Conservation (phyloP, 345 rosid genomes). For the Brassica rapa region DNA sequence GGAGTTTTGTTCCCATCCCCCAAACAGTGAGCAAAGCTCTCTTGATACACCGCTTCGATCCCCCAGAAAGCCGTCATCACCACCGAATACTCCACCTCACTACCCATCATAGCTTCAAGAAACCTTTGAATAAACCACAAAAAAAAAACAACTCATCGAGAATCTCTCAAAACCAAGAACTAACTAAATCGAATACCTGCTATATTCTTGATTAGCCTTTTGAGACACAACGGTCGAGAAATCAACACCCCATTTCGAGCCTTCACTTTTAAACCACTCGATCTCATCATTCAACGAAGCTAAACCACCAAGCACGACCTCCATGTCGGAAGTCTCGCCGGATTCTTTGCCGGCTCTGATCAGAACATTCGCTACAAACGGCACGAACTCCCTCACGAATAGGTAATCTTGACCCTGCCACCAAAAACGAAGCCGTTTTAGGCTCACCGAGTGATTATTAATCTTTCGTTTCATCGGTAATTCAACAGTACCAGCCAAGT, state of each 20-base stretch:
- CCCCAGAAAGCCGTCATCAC: conserved; percentile 75
- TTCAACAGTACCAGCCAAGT: conserved; percentile 74
- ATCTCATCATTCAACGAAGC: conserved; percentile 70
- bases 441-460: neutral
- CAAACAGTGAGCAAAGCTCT: conserved; percentile 76
- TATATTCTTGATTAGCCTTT: conserved; percentile 56
- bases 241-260: conserved; percentile 65
- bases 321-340: conserved; percentile 59
- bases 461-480: neutral
- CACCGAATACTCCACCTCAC: conserved; percentile 55
- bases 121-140: conserved; percentile 46
- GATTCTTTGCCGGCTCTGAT: conserved; percentile 66
- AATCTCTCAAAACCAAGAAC: neutral
- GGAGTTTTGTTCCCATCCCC: conserved; percentile 61
- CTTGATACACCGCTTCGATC: conserved; percentile 76
- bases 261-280: conserved; percentile 77
- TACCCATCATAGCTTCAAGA: conserved; percentile 59
- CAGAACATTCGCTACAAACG: conserved; percentile 70
- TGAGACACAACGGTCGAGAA: conserved; percentile 57
- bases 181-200: conserved; percentile 47
- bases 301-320: conserved; percentile 65
- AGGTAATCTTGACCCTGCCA: conserved; percentile 84
- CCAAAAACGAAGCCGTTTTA: neutral
- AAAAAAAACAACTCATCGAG: neutral
- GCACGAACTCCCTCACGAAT: conserved; percentile 72